These are phyloP conservation scores for Galeopsis tetrahit DNA, from an alignment of 257 asterid species.

Conservation along the genomic window DNA sequence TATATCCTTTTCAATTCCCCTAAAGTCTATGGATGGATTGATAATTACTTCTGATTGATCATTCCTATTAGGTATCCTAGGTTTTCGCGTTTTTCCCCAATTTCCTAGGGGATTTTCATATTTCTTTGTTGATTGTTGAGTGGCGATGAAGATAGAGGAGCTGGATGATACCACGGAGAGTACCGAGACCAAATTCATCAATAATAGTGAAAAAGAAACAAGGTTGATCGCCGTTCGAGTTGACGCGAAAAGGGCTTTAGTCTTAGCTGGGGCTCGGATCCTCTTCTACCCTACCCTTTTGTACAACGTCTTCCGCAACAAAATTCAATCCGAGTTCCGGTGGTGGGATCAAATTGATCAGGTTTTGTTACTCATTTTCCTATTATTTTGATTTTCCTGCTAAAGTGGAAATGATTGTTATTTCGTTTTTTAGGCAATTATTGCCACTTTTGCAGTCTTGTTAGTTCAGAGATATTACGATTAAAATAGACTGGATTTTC, in stretches of 20 bases:
- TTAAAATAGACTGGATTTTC: background rate
- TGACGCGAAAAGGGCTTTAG: conserved; percentile 87
- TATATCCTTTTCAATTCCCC: background rate
- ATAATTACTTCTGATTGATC: conserved; percentile 21
- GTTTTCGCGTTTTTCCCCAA: conserved; percentile 10
- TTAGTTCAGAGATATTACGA: background rate
- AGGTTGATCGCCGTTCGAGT: conserved; percentile 60
- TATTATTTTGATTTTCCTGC: background rate
- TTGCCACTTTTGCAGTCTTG: conserved; percentile 17
- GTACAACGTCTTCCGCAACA: conserved; percentile 88
- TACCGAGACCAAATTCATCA: conserved; percentile 29
- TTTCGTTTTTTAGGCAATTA: background rate
- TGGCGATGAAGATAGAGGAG: conserved; percentile 79
- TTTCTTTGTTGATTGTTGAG: conserved; percentile 23
- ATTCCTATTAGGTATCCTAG: conserved; percentile 2
- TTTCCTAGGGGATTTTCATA: conserved; percentile 4
- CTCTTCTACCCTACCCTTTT: conserved; percentile 92
- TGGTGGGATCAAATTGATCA: conserved; percentile 99
- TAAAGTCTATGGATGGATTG: conserved; percentile 8
- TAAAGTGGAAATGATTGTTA: background rate
- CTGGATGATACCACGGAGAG: conserved; percentile 52
- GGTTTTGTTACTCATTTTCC: conserved; percentile 43
- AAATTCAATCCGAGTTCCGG: conserved; percentile 78
- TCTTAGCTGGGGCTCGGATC: conserved; percentile 97
- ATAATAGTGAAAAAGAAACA: conserved; percentile 34